Evolutionary conservation across 108 stramenopile genomes (phyloP), one percentile per base, ranked within the genome.

Genomic region (Thalassiosira profunda): DNA sequence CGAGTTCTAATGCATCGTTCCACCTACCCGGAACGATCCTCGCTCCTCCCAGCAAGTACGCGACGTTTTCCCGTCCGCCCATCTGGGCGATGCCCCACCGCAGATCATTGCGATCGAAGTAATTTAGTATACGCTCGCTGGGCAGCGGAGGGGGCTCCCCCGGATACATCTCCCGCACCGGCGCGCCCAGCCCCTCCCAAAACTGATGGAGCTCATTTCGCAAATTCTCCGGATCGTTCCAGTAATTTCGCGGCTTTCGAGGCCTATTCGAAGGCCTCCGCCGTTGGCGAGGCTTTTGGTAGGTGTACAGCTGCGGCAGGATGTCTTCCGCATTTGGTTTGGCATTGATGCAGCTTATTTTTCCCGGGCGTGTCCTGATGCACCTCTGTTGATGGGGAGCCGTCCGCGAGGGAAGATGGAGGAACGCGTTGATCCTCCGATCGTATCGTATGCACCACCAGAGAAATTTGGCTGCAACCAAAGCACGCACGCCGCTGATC

Each of bases 71-170:
- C 24, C 84, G 46, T 43, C 74, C 86, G 18, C 82, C 71, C 41
- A 66, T 57, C 28, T 58, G 54, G 14, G 71, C 76, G 26, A 90
- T 86, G 3, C 76, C 86, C 37, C 54, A 62, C 26, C 85, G 72
- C 29, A 90, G 49, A 66, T 90, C 89, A 48, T 87, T 70, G n/a
- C 89, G 79, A 20, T 79, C 41, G 62, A 82, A 90, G 53, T 80
- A 57, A 30, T 79, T 79, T 43, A 90, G 55, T 48, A 90, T 41
- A 35, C 57, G 40, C 61, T 90, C 89, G 48, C 71, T 86, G 12
- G 88, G 88, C 52, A 90, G 85, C 11, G 79, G 82, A 10, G 85
- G 85, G 28, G 79, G 72, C 33, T 20, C 34, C 30, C 74, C 26
- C 10, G 60, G 35, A 51, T 68, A 2, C 28, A 82, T 43, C 17